Evolutionary conservation across 176 grass and related monocot species (phyloP), one percentile per base, ranked within the genome.

Genomic region (Puya raimondii): DNA sequence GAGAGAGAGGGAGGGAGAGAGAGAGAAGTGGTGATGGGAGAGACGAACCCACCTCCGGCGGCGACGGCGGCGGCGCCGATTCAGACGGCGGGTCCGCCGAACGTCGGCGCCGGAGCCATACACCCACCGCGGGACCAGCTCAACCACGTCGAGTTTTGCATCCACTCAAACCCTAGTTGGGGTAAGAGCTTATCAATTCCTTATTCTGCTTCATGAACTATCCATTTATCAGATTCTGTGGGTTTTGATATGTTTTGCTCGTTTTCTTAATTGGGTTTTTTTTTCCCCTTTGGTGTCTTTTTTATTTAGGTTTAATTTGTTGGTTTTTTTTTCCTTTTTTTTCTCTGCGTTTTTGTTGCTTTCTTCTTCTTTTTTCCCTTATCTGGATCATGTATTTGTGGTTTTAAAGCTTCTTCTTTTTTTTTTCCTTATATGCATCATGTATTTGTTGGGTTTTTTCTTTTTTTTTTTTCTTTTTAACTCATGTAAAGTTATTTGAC

Each of bases 101-200:
- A 1, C 17, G 67, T 84, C 51, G 82, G 82, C 23, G 72, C 59
- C 1, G 84, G 82, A 3, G 82, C 84, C 51, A 22, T 84, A 23
- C 72, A 84, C 77, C 77, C 3, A 22, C 87, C 95, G 2, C 76
- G 81, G 13, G 90, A 93, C 78, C 95, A 99, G 82, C 86, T 99
- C 53, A 54, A 85, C 51, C 81, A 88, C 65, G 82, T 94, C 50
- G 66, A 75, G n/a, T 99, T 83, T 75, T 99, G 95, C 83, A 75
- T 99, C 73, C 90, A 99, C 58, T 99, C 90, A 2, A 99, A 99
- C 73, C 95, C 95, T 42, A 74, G 83, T 1, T 99, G 90, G 95
- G 27, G 95, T 99, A 80, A 84, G 94, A 29, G 14, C 16, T 61
- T 8, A 16, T 61, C 56, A 42, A 42, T 53, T 71, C 23, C 70